Evolutionary conservation across 2,329 filamentous ascomycete genomes (phyloP).

Genomic region (Ceratocystis colombiana): DNA sequence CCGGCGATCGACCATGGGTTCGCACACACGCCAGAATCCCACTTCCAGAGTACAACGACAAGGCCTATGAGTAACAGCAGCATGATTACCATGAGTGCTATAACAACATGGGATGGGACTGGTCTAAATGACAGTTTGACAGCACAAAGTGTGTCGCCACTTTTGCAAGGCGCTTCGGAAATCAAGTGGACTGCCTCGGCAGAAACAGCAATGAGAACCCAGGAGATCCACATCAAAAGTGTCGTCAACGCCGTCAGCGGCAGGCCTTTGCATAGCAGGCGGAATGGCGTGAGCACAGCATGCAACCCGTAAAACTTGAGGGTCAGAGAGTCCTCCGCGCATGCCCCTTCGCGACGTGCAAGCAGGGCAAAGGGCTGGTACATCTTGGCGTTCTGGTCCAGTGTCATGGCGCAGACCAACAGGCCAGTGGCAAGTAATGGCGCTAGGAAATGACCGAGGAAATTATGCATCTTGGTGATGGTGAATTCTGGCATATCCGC

Average conservation of each 20-base stretch:
- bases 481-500: slow-evolving; percentile 8
- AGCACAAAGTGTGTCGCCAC: slow-evolving; percentile 4
- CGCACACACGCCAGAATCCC: slow-evolving; percentile 21
- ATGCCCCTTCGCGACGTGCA: slow-evolving; percentile 10
- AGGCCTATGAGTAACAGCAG: slow-evolving; percentile 19
- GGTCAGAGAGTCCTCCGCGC: slow-evolving; percentile 15
- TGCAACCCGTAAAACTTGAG: slow-evolving; percentile 19
- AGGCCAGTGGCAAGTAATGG: slow-evolving; percentile 18
- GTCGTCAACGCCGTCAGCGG: slow-evolving; percentile 20
- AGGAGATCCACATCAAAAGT: slow-evolving; percentile 13
- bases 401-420: slow-evolving; percentile 13
- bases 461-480: slow-evolving; percentile 17
- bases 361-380: slow-evolving; percentile 21
- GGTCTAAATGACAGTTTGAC: slow-evolving; percentile 19
- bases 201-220: slow-evolving; percentile 18
- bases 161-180: slow-evolving; percentile 2
- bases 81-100: slow-evolving; percentile 10
- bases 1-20: slow-evolving; percentile 24
- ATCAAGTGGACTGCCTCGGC: slow-evolving; percentile 18
- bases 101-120: slow-evolving; percentile 10
- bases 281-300: slow-evolving; percentile 13
- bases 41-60: slow-evolving; percentile 18
- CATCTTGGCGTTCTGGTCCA: slow-evolving; percentile 23
- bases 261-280: slow-evolving; percentile 12
- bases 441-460: slow-evolving; percentile 19